Conservation (phyloP, 208 protist species). For the Balamuthia mandrillaris region DNA sequence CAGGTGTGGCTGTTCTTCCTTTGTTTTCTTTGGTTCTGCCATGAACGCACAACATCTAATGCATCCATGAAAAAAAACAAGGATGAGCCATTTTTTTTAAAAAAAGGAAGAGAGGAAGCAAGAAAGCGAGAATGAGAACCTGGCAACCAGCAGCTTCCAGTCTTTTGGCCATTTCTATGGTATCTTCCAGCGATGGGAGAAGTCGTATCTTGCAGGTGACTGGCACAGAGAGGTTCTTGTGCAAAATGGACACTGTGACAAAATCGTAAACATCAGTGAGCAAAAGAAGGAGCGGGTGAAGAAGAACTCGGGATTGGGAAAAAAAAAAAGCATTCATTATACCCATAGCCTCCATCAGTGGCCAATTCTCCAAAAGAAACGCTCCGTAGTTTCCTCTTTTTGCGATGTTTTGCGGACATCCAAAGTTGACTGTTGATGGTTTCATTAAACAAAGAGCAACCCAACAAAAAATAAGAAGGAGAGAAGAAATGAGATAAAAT, state of each 20-base stretch:
- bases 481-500: not conserved
- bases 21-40: constrained; percentile 60
- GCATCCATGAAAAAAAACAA: not conserved
- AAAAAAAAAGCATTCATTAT: not conserved
- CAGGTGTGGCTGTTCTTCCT: constrained; percentile 43
- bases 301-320: not conserved
- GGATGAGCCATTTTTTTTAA: not conserved
- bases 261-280: not conserved
- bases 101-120: not conserved
- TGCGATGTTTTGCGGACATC: constrained; percentile 41
- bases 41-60: constrained; percentile 58
- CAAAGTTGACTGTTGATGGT: constrained; percentile 25
- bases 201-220: constrained; percentile 66
- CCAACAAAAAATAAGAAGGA: not conserved
- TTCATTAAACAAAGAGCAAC: not conserved
- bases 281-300: not conserved
- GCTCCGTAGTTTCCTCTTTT: constrained; percentile 58
- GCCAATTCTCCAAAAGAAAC: constrained; percentile 51
- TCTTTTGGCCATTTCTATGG: constrained; percentile 52
- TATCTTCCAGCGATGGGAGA: constrained; percentile 43
- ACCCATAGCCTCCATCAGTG: constrained; percentile 36
- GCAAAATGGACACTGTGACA: constrained; percentile 44
- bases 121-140: not conserved
- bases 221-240: constrained; percentile 57
- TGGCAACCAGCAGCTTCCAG: constrained; percentile 39